Evolutionary conservation across 73 alveolate genomes (phyloP), one percentile per base, ranked within the genome.

Genomic region (Uronychia setigera): DNA sequence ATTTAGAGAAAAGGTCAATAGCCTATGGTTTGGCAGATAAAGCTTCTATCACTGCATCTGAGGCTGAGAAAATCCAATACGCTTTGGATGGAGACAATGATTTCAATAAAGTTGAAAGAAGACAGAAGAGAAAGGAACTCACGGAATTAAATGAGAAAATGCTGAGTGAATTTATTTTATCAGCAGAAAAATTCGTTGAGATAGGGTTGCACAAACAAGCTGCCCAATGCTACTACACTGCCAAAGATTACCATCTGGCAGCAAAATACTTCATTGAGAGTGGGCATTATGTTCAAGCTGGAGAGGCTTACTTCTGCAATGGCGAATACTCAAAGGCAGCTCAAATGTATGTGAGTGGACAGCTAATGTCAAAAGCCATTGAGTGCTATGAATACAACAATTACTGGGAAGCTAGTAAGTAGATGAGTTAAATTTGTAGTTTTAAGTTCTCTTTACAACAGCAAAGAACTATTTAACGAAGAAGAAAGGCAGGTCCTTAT

Each of bases 141-240:
- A 81, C 58, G 35, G 81, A 88, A 59, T 33, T 60, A 26, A 91
- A 77, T 32, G 1, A 58, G 30, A 27, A 82, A 74, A 89, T 87
- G 30, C 60, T 76, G 81, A 77, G 58, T 14, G 74, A 32, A 26
- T 95, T 91, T 78, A 0, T n/a, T 0, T 82, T 80, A 33, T 95
- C 99, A 32, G 96, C 97, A 26, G 88, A 86, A 30, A 81, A 80
- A 60, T 91, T 95, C 60, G 82, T 74, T 32, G 29, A 33, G 58
- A 67, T 93, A 5, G 59, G 81, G 27, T 57, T 92, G 79, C 57
- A 29, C 0, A 95, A 80, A 77, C 95, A 95, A 59, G 97, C 99
- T 5, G 97, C 97, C 31, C 83, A 92, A 77, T 95, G 99, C 78
- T 93, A 35, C 81, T 94, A 75, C 87, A 89, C 99, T 32, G 95